Evolutionary conservation across 2,329 filamentous ascomycete genomes (phyloP).

Genomic region (Karstenula rhodostoma): DNA sequence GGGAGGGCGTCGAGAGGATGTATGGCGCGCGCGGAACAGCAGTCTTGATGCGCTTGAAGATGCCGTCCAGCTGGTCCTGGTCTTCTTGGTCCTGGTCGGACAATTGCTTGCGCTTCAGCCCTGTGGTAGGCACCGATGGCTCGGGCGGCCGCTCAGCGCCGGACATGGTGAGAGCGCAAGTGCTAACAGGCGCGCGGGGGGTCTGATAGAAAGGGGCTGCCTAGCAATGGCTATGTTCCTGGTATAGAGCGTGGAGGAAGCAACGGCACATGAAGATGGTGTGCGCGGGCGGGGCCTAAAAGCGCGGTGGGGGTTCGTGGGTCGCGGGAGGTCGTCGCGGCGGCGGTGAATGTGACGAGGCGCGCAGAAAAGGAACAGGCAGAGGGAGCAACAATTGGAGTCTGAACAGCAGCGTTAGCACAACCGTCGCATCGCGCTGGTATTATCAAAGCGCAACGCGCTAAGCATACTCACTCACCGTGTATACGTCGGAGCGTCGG

Average conservation of each 20-base stretch:
- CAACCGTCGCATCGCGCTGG: slow-evolving; percentile 8
- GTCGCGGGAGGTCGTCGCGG: slow-evolving; percentile 9
- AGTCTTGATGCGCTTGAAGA: slow-evolving; percentile 54
- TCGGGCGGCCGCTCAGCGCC: slow-evolving; percentile 35
- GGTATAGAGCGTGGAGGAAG: slow-evolving; percentile 6
- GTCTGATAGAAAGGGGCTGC: slow-evolving; percentile 5
- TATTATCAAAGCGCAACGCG: slow-evolving; percentile 17
- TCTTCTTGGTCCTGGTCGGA: slow-evolving; percentile 46
- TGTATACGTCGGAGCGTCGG: slow-evolving; percentile 19
- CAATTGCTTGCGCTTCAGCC: slow-evolving; percentile 37
- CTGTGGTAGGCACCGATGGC: slow-evolving; percentile 34
- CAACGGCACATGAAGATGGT: slow-evolving; percentile 24
- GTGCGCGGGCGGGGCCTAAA: slow-evolving; percentile 7
- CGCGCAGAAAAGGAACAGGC: slow-evolving; percentile 8
- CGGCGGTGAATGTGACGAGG: slow-evolving; percentile 16
- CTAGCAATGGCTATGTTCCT: slow-evolving; percentile 15
- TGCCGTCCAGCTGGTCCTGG: slow-evolving; percentile 50
- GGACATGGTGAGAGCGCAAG: slow-evolving; percentile 37
- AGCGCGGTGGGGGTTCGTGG: slow-evolving; percentile 15
- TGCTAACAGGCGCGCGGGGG: neutral
- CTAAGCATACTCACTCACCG: slow-evolving; percentile 26
- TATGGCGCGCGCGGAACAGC: slow-evolving; percentile 56
- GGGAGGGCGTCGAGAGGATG: slow-evolving; percentile 57
- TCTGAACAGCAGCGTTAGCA: slow-evolving; percentile 20
- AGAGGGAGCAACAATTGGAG: slow-evolving; percentile 13